A percentile compares a stretch with the other conserved stretches of the same genome.
Conservation (phyloP, 805 yeast genomes). For the Lachancea kluyveri region DNA sequence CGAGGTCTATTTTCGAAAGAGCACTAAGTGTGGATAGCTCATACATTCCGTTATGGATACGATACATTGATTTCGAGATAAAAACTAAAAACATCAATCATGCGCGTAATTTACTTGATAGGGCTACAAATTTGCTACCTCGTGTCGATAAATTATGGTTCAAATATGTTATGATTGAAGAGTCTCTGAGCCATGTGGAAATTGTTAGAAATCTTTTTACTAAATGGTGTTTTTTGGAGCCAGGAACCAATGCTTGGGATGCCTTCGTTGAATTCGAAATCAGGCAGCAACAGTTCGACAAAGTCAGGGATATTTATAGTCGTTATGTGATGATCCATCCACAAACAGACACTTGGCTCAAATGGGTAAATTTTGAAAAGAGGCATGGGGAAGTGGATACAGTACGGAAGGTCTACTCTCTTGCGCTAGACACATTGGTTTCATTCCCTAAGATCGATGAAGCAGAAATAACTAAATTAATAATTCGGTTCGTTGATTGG, state of each 20-base stretch:
- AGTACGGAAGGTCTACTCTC: slow-evolving; percentile 59
- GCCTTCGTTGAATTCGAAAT: slow-evolving; percentile 68
- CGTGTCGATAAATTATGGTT: slow-evolving; percentile 83
- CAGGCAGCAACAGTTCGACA: slow-evolving; percentile 52
- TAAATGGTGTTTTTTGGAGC: slow-evolving; percentile 79
- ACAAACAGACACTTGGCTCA: slow-evolving; percentile 53
- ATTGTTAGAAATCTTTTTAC: slow-evolving; percentile 64
- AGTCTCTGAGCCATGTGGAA: slow-evolving; percentile 55
- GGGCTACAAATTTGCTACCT: slow-evolving; percentile 72
- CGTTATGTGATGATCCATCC: slow-evolving; percentile 52
- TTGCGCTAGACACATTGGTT: slow-evolving; percentile 52
- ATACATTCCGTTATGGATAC: slow-evolving; percentile 78
- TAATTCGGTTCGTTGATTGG: slow-evolving; percentile 53
- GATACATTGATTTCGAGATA: slow-evolving; percentile 75
- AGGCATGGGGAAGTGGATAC: slow-evolving; percentile 40
- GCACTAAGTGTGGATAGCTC: slow-evolving; percentile 72
- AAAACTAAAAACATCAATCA: slow-evolving; percentile 71
- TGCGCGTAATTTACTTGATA: slow-evolving; percentile 76
- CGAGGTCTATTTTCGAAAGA: slow-evolving; percentile 83
- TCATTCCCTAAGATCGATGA: slow-evolving; percentile 23
- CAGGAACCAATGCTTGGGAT: slow-evolving; percentile 62
- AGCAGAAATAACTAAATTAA: slow-evolving; percentile 37
- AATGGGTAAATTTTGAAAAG: slow-evolving; percentile 71
- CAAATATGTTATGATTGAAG: slow-evolving; percentile 76
- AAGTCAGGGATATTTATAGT: slow-evolving; percentile 53